Evolutionary conservation across 345 rosid species (phyloP).

Genomic region (Cochlearia excelsa): DNA sequence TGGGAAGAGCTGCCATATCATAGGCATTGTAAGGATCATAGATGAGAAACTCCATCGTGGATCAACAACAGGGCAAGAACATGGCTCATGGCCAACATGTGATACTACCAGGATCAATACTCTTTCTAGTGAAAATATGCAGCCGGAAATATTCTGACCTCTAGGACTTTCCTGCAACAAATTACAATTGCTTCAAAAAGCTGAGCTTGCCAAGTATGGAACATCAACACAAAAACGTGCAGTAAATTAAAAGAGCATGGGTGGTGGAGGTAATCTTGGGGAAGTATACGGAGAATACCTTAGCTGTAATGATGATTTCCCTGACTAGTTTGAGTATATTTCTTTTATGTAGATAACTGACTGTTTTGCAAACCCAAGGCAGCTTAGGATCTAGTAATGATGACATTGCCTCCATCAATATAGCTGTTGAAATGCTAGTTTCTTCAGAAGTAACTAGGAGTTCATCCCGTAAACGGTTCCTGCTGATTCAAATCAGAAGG

Average conservation of each 20-base stretch:
- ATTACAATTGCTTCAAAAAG: slow-evolving; percentile 18
- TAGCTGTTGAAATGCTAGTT: slow-evolving; percentile 41
- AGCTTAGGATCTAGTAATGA: slow-evolving; percentile 69
- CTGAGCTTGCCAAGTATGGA: slow-evolving; percentile 15
- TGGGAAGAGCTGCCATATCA: slow-evolving; percentile 80
- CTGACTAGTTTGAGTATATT: slow-evolving; percentile 55
- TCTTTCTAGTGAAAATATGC: slow-evolving; percentile 57
- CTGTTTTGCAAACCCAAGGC: slow-evolving; percentile 87
- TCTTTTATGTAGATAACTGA: slow-evolving; percentile 57
- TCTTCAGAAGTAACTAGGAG: slow-evolving; percentile 47
- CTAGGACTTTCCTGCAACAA: slow-evolving; percentile 56
- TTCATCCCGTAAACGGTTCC: slow-evolving; percentile 59
- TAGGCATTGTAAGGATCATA: slow-evolving; percentile 84
- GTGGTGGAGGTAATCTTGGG: slow-evolving; percentile 22
- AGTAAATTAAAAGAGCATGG: slow-evolving; percentile 25
- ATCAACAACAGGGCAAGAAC: slow-evolving; percentile 64
- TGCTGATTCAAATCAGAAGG: slow-evolving; percentile 39
- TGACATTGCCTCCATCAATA: slow-evolving; percentile 65
- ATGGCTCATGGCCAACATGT: slow-evolving; percentile 63
- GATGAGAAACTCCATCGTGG: slow-evolving; percentile 71
- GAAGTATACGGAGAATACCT: slow-evolving; percentile 44
- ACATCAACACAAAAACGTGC: slow-evolving; percentile 18
- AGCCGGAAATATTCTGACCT: slow-evolving; percentile 30
- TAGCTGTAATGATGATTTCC: slow-evolving; percentile 55
- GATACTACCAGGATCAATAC: slow-evolving; percentile 52